Conservation (phyloP, 306 rosid genomes). For the Fragaria ananassa region DNA sequence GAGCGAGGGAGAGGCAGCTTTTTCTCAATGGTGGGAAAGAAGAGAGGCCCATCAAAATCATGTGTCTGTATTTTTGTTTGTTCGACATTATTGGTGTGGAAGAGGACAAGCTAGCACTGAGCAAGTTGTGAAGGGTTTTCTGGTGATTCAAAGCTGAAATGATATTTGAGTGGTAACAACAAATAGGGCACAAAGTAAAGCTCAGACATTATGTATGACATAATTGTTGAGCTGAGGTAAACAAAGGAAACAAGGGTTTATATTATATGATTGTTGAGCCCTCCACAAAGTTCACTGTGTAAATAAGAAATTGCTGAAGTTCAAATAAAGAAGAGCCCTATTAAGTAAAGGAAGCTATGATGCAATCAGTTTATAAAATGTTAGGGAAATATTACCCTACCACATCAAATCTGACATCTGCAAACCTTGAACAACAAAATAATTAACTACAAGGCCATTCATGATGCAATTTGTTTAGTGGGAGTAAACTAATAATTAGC, state of each 20-base stretch:
- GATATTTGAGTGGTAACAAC: slow-evolving; percentile 34
- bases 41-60: slow-evolving; percentile 37
- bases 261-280: slow-evolving; percentile 17
- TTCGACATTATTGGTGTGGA: slow-evolving; percentile 37
- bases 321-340: slow-evolving; percentile 15
- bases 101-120: slow-evolving; percentile 29
- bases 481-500: slow-evolving; percentile 21
- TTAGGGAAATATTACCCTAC: slow-evolving; percentile 13
- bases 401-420: slow-evolving; percentile 21
- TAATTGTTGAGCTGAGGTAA: slow-evolving; percentile 7
- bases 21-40: slow-evolving; percentile 41
- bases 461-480: slow-evolving; percentile 27
- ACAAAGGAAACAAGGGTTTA: slow-evolving; percentile 18
- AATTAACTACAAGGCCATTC: slow-evolving; percentile 19
- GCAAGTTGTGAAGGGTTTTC: slow-evolving; percentile 33
- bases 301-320: background rate
- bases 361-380: slow-evolving; percentile 12
- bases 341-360: background rate
- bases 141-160: slow-evolving; percentile 30
- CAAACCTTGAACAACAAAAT: slow-evolving; percentile 26
- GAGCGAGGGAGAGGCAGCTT: slow-evolving; percentile 2
- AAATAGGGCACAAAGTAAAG: slow-evolving; percentile 30
- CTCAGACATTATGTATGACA: slow-evolving; percentile 21
- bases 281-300: slow-evolving; percentile 14
- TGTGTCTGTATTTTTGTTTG: slow-evolving; percentile 18